Percentiles rank a stretch among this genome's conserved stretches.
Conservation (phyloP, 176 grass and related monocot species). For the Avena eriantha region DNA sequence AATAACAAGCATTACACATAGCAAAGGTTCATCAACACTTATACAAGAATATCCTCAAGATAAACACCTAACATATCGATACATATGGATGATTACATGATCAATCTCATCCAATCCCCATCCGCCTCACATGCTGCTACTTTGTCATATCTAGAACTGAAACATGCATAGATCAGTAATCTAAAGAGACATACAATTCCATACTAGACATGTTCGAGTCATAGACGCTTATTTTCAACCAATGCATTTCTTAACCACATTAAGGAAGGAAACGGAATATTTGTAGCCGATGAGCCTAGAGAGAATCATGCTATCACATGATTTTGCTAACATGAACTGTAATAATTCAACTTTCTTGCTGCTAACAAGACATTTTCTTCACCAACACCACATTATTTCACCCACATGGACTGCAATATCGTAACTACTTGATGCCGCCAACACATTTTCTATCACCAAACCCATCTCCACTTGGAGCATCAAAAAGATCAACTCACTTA, state of each 20-base stretch:
- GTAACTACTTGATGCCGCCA: conserved; percentile 76
- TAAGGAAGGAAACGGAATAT: neutral
- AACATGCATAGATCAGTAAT: no score
- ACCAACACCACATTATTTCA: neutral
- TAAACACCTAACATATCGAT: no score
- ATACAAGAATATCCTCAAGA: no score
- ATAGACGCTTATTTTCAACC: conserved; percentile 26
- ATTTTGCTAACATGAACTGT: neutral
- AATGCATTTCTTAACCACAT: neutral
- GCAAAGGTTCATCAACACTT: no score
- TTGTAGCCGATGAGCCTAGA: neutral
- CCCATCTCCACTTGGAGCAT: conserved; percentile 73
- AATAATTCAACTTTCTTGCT: conserved; percentile 66
- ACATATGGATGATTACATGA: no score
- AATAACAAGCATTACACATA: no score
- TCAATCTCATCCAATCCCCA: no score
- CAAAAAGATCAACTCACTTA: conserved; percentile 84
- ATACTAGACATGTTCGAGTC: no score
- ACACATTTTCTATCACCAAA: conserved; percentile 79
- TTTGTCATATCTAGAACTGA: no score
- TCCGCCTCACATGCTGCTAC: no score
- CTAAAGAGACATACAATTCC: conserved; percentile 3
- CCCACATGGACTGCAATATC: neutral
- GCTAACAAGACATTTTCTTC: conserved; percentile 59
- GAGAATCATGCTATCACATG: neutral